Percentiles rank a stretch among this genome's conserved stretches.
Conservation (phyloP, 2,329 filamentous ascomycete genomes). For the Colletotrichum sidae region DNA sequence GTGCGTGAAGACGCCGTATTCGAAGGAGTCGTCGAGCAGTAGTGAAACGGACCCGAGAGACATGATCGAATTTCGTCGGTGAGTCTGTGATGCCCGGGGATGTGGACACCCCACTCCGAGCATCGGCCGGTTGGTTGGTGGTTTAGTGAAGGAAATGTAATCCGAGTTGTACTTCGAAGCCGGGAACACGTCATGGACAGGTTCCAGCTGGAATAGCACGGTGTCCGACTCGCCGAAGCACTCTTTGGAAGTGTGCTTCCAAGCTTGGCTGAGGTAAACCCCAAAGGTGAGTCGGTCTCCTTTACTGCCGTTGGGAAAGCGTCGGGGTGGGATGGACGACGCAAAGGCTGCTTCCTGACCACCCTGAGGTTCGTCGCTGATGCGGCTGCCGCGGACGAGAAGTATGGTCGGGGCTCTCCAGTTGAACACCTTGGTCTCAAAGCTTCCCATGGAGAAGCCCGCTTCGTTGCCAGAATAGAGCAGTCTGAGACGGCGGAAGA, state of each 20-base stretch:
- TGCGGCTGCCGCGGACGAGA: constrained; percentile 72
- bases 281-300: constrained; percentile 72
- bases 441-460: constrained; percentile 82
- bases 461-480: constrained; percentile 78
- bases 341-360: constrained; percentile 68
- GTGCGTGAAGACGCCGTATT: constrained; percentile 81
- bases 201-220: constrained; percentile 77
- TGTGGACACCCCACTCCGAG: constrained; percentile 74
- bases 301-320: constrained; percentile 65
- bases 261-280: constrained; percentile 73
- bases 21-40: constrained; percentile 77
- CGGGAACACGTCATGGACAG: constrained; percentile 77
- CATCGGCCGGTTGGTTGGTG: constrained; percentile 69
- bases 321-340: constrained; percentile 71
- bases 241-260: constrained; percentile 75
- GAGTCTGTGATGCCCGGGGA: constrained; percentile 56
- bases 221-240: constrained; percentile 76
- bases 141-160: constrained; percentile 76
- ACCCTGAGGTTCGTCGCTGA: constrained; percentile 60
- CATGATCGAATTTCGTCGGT: constrained; percentile 56
- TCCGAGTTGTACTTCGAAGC: constrained; percentile 74
- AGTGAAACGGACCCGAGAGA: constrained; percentile 75
- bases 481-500: constrained; percentile 74
- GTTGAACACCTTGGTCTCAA: constrained; percentile 80
- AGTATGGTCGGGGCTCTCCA: constrained; percentile 81